Percentiles rank a stretch among this genome's conserved stretches.
Conservation (phyloP, 2,329 filamentous ascomycete species). For the Trichothecium sympodiale region DNA sequence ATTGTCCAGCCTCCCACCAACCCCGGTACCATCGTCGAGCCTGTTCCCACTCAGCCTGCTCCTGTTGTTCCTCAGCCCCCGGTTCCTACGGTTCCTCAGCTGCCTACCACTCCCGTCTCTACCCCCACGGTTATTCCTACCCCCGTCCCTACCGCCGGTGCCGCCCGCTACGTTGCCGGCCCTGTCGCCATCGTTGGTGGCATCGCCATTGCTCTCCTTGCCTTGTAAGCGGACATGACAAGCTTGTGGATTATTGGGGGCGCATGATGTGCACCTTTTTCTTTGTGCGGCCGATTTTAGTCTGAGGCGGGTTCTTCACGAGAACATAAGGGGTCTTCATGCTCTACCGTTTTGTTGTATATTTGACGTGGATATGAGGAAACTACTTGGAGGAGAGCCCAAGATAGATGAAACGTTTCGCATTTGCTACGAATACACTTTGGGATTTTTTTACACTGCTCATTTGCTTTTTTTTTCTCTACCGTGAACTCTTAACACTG, state of each 20-base stretch:
- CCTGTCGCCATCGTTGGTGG: slow-evolving; percentile 27
- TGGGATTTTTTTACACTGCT: neutral
- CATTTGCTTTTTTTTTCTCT: slow-evolving; percentile 1
- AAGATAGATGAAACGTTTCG: too few species aligned
- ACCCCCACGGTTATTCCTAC: slow-evolving; percentile 8
- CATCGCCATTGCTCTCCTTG: slow-evolving; percentile 28
- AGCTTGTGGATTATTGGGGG: slow-evolving; percentile 13
- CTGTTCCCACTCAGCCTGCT: slow-evolving; percentile 15
- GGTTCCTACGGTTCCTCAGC: slow-evolving; percentile 2
- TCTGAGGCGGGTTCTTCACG: too few species aligned
- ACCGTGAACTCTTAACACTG: neutral
- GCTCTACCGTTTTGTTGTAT: too few species aligned
- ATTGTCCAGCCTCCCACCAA: neutral
- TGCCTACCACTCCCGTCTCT: slow-evolving; percentile 6
- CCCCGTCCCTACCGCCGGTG: slow-evolving; percentile 14
- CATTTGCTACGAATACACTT: slow-evolving; percentile 1
- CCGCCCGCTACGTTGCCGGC: slow-evolving; percentile 22
- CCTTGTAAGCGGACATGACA: slow-evolving; percentile 24
- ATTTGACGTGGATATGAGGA: too few species aligned
- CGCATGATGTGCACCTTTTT: too few species aligned
- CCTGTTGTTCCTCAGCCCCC: slow-evolving; percentile 12
- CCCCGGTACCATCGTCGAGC: slow-evolving; percentile 10
- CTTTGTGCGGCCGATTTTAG: too few species aligned
- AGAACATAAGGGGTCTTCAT: too few species aligned
- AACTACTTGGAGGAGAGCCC: too few species aligned